Evolutionary conservation across 2,329 filamentous ascomycete species (phyloP), one percentile per base, ranked within the genome.

Genomic region (Pseudogymnoascus verrucosus): DNA sequence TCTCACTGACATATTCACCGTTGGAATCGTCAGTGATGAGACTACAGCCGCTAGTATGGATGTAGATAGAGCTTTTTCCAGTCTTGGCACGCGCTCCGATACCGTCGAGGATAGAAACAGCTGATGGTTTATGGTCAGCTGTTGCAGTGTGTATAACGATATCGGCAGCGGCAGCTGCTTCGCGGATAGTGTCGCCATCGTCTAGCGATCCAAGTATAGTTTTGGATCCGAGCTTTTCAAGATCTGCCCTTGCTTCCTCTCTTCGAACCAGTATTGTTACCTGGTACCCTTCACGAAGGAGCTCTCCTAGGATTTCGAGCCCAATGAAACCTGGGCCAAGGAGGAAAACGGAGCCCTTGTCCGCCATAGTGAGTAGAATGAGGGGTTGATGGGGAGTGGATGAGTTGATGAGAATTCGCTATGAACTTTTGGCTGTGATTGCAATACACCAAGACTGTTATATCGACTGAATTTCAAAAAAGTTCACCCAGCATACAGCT

Each of bases 71-170:
- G 21, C 64, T 64, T 26, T 76, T 73, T 11, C 72, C 73, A 31
- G 74, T 67, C 2, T 70, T 66, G 2, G 77, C 74, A 7, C 78
- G 75, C 62, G 75, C 67, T 60, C 73, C 68, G 61, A 82, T 69
- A 5, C 78, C 79, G 14, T 75, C 74, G 3, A 82, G 69, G 8
- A 82, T 73, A 12, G 79, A 77, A 66, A 78, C 67, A 1, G 74
- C 79, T 12, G 75, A 78, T 10, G 77, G 76, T n/a, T 79, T 69
- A 64, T 82, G 75, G 70, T 82, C 79, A 4, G 79, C 78, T 4
- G 78, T 79, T 12, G 80, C 80, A 5, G 77, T 80, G 69, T 82
- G 79, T 63, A 82, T 72, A 42, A 78, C 71, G 7, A 80, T 76
- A 61, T 82, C 79, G 65, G 73, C 72, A 19, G 73, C 65, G 2